A percentile compares a stretch with the other conserved stretches of the same genome.
Evolutionary conservation across 140 eudicot species (phyloP).

Genomic region (Senecio squalidus): DNA sequence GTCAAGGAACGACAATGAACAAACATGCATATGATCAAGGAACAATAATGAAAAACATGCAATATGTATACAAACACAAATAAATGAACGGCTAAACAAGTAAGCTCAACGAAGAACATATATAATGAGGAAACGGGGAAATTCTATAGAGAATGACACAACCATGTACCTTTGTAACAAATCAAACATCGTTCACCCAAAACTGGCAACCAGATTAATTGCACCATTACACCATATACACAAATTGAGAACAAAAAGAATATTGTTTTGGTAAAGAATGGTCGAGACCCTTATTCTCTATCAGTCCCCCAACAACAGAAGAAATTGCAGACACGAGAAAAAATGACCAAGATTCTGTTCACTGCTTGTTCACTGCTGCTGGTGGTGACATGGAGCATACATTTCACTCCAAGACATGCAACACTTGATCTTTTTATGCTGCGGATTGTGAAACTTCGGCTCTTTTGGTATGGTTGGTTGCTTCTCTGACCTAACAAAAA

Average conservation of each 20-base stretch:
- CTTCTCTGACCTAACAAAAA: conserved; percentile 53
- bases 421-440: conserved; percentile 80
- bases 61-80: too few relatives aligned
- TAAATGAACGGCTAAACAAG: too few relatives aligned
- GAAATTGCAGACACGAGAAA: too few relatives aligned
- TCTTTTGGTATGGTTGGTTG: conserved; percentile 85
- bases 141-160: conserved; percentile 18
- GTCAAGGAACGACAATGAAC: too few relatives aligned
- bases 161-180: too few relatives aligned
- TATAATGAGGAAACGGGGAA: too few relatives aligned
- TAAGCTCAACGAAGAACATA: too few relatives aligned
- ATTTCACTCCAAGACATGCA: conserved; percentile 39
- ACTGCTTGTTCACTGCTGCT: neutral
- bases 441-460: conserved; percentile 69
- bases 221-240: conserved; percentile 40
- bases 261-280: conserved; percentile 13
- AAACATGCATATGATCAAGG: too few relatives aligned
- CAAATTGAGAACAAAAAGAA: conserved; percentile 17
- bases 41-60: too few relatives aligned
- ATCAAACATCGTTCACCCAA: conserved; percentile 21
- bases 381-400: conserved; percentile 20
- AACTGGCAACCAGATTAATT: conserved; percentile 35
- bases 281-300: conserved; percentile 9
- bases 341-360: too few relatives aligned
- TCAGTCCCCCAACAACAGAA: conserved; percentile 8